Evolutionary conservation across 1,139 yeast species (phyloP).

Genomic region (Geotrichum phurueaensis): DNA sequence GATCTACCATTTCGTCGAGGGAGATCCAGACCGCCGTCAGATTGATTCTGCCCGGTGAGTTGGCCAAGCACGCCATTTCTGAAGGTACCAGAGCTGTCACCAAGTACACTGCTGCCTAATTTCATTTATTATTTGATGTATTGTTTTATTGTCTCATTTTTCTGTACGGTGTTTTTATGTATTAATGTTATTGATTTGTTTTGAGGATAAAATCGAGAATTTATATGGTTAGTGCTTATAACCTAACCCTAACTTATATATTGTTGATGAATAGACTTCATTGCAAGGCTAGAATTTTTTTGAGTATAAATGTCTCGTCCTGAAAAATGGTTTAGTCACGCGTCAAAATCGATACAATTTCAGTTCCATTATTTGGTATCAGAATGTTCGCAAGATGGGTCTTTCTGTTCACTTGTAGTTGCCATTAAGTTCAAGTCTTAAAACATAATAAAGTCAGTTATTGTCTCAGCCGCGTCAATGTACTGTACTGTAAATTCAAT

Average conservation of each 20-base stretch:
- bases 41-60: slow-evolving; percentile 98
- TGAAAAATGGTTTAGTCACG: too few species aligned
- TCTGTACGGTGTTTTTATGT: slow-evolving; percentile 5
- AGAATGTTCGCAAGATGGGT: too few species aligned
- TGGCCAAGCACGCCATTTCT: slow-evolving; percentile 98
- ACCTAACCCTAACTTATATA: background rate
- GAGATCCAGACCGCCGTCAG: slow-evolving; percentile 99
- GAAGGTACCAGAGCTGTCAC: slow-evolving; percentile 99
- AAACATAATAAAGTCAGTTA: too few species aligned
- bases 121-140: background rate
- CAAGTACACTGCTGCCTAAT: slow-evolving; percentile 76
- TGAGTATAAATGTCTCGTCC: too few species aligned
- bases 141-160: background rate
- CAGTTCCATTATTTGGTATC: too few species aligned
- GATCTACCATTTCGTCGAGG: slow-evolving; percentile 97
- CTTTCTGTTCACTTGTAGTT: too few species aligned
- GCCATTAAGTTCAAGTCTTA: too few species aligned
- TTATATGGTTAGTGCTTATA: background rate
- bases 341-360: too few species aligned
- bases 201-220: background rate
- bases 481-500: too few species aligned
- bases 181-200: slow-evolving; percentile 7
- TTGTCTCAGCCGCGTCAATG: too few species aligned
- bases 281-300: too few species aligned
- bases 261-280: background rate